Percentiles rank a stretch among this genome's conserved stretches.
Evolutionary conservation across 176 grass and related monocot species (phyloP).

Genomic region (Oryza coarctata): DNA sequence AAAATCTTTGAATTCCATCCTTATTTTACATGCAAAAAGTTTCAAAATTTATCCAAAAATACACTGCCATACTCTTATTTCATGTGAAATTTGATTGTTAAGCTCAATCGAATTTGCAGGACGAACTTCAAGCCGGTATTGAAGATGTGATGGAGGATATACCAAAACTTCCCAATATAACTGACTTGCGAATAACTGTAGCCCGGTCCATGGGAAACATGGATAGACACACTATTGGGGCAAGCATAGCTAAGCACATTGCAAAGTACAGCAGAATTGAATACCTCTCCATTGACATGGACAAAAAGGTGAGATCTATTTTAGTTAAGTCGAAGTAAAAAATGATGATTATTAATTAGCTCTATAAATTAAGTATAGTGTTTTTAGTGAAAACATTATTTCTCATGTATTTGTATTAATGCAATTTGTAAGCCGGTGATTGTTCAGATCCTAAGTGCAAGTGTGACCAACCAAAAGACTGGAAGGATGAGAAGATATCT

Average conservation of each 20-base stretch:
- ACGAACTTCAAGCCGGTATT: background rate
- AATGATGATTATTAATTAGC: no score
- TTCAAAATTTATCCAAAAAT: background rate
- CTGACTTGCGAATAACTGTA: background rate
- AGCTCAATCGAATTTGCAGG: background rate
- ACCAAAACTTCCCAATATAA: background rate
- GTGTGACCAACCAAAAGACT: background rate
- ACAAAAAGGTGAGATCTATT: background rate
- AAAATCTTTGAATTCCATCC: background rate
- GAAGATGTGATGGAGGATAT: background rate
- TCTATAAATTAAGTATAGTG: background rate
- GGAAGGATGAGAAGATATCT: background rate
- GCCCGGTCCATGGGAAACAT: background rate
- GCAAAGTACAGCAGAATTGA: background rate
- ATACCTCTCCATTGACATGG: background rate
- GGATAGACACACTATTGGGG: background rate
- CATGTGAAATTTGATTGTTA: background rate
- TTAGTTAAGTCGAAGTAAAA: no score
- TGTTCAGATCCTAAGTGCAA: background rate
- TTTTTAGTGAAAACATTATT: background rate
- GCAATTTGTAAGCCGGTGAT: background rate
- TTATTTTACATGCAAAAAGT: background rate
- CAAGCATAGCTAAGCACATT: slow-evolving; percentile 11
- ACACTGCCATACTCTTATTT: no score
- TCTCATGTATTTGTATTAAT: background rate